Evolutionary conservation across 805 yeast species (phyloP), one percentile per base, ranked within the genome.

Genomic region (Schwanniomyces sp.): DNA sequence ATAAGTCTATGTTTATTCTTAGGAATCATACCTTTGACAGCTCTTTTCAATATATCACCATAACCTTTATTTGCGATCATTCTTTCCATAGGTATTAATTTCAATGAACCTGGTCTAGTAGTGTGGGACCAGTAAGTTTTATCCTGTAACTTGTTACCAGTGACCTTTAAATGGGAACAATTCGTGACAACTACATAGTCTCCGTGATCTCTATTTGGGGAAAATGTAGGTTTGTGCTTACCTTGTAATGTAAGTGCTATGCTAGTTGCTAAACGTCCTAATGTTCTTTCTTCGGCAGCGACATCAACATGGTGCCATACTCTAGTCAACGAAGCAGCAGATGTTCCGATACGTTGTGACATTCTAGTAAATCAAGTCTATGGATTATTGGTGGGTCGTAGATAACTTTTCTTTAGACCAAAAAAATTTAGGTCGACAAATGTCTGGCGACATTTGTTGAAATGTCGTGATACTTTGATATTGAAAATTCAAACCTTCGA

Each of bases 151-250:
- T 94, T 92, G 51, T 84, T 85, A 52, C 98, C 98, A 0, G 97
- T 84, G n/a, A 86, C 76, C 55, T 84, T 84, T 59, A 94, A 66
- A 54, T 82, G 82, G 49, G 88, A 79, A 61, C 97, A 91, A 72
- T 94, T 95, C 11, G 97, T 88, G 2, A 92, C 97, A 10, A 94
- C 98, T 10, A 94, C 97, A 62, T 91, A 94, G 68, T 94, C 99
- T 11, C 99, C 99, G 53, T 85, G 82, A 70, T 94, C 99, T 64
- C 86, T 63, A 55, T 71, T 70, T 27, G 75, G 74, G 59, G 91
- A 89, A 54, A 71, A 86, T 0, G 90, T 80, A 4, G 99, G 99
- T 74, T 94, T 94, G 72, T 94, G 97, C 67, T 94, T 94, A n/a
- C 99, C 99, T 70, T 88, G 90, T 37, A 94, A 76, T 0, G 94